Conservation (phyloP, 176 grass and related monocot species). For the Carex pumila region DNA sequence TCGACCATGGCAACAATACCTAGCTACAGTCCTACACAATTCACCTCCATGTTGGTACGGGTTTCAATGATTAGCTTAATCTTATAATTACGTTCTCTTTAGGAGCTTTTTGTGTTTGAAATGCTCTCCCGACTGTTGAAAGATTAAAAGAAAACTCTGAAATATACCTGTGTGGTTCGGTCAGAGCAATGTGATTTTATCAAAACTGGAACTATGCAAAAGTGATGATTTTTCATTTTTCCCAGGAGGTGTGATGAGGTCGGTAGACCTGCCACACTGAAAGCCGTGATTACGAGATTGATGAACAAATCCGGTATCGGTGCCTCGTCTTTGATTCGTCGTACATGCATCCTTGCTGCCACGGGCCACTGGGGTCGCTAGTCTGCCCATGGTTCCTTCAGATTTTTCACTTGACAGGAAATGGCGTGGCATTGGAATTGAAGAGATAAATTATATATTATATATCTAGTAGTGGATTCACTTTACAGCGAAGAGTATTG, state of each 20-base stretch:
- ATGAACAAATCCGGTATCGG: constrained; percentile 55
- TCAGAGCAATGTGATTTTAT: constrained; percentile 28
- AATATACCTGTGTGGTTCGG: constrained; percentile 33
- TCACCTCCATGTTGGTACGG: constrained; percentile 60
- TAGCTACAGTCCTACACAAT: constrained; percentile 42
- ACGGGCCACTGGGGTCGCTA: constrained; percentile 52
- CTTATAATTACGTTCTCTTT: constrained; percentile 78
- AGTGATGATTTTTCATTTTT: constrained; percentile 29
- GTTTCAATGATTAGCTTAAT: constrained; percentile 46
- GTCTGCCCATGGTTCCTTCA: constrained; percentile 83
- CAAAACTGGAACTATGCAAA: constrained; percentile 41
- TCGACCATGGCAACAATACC: constrained; percentile 65
- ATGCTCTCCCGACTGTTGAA: constrained; percentile 69
- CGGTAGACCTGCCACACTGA: constrained; percentile 71
- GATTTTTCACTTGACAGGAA: constrained; percentile 28
- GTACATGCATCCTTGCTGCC: constrained; percentile 74
- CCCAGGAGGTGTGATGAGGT: constrained; percentile 45
- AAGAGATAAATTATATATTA: too few species aligned
- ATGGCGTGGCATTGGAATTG: too few species aligned
- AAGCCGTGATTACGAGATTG: constrained; percentile 45
- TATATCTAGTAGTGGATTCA: too few species aligned
- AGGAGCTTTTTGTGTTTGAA: constrained; percentile 83
- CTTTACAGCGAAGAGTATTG: too few species aligned
- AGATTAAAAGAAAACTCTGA: constrained; percentile 49
- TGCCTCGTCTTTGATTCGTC: constrained; percentile 41